Percentiles rank a stretch among this genome's conserved stretches.
These are phyloP conservation scores for Paxillus involutus DNA, from an alignment of 768 basidiomycete species.

Conservation along the genomic window DNA sequence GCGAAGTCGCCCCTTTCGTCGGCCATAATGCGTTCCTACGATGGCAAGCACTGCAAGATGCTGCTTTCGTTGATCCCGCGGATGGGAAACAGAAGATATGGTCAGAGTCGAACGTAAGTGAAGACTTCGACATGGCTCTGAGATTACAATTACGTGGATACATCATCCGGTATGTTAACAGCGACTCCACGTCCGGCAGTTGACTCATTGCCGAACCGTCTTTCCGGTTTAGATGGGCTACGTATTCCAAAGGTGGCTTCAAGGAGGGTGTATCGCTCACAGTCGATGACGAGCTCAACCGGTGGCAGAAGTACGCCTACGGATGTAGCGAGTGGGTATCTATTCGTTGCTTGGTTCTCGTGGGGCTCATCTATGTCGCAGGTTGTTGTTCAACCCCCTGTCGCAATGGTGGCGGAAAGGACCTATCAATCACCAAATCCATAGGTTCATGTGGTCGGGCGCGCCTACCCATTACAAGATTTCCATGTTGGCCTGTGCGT, in stretches of 20 bases:
- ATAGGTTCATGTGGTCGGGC: slow-evolving; percentile 70
- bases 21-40: slow-evolving; percentile 89
- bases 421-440: slow-evolving; percentile 81
- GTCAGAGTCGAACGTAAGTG: slow-evolving; percentile 67
- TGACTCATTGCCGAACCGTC: neutral
- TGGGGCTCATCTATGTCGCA: slow-evolving; percentile 30
- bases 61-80: slow-evolving; percentile 61
- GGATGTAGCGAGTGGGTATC: slow-evolving; percentile 54
- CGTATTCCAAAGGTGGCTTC: slow-evolving; percentile 82
- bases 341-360: slow-evolving; percentile 17
- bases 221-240: slow-evolving; percentile 55
- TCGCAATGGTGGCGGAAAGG: slow-evolving; percentile 75
- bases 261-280: slow-evolving; percentile 92
- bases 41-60: slow-evolving; percentile 88
- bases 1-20: slow-evolving; percentile 76
- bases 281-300: slow-evolving; percentile 85
- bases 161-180: slow-evolving; percentile 51
- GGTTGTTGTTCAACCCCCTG: slow-evolving; percentile 84
- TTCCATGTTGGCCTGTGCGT: slow-evolving; percentile 52
- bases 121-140: slow-evolving; percentile 71
- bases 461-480: slow-evolving; percentile 85
- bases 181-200: neutral
- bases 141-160: slow-evolving; percentile 63
- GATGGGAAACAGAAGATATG: slow-evolving; percentile 67
- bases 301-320: slow-evolving; percentile 90